Conservation (phyloP, 148 eudicot genomes). For the Camellia granthamiana region DNA sequence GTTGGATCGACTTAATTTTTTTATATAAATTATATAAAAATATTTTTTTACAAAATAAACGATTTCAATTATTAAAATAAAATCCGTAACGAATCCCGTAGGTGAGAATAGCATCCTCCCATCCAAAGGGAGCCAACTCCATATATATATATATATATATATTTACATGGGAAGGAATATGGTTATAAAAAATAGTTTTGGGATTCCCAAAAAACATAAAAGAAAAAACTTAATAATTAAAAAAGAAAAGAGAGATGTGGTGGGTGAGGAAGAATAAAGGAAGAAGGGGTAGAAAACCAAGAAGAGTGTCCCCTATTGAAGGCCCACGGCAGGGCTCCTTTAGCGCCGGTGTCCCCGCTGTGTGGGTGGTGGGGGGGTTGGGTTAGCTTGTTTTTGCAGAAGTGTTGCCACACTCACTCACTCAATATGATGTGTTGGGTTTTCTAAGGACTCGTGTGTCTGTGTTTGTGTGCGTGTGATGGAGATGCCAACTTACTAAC, state of each 20-base stretch:
- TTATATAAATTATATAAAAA: no score
- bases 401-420: not conserved
- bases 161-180: no score
- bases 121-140: no score
- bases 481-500: not conserved
- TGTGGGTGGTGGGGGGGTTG: not conserved
- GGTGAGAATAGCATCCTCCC: no score
- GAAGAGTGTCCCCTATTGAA: conserved; percentile 52
- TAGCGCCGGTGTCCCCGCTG: conserved; percentile 79
- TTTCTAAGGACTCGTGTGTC: conserved; percentile 9
- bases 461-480: not conserved
- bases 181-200: not conserved
- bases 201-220: conserved; percentile 15
- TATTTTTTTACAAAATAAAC: no score
- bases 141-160: no score
- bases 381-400: conserved; percentile 13
- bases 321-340: conserved; percentile 53
- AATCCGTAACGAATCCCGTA: no score
- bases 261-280: not conserved
- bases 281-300: conserved; percentile 35
- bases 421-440: conserved; percentile 14
- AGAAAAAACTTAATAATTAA: not conserved
- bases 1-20: no score
- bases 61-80: no score
- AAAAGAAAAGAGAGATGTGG: not conserved